phyloP scores from a whole-genome alignment of 106 monocot species.

The Acanthochlamys bracteata region DNA sequence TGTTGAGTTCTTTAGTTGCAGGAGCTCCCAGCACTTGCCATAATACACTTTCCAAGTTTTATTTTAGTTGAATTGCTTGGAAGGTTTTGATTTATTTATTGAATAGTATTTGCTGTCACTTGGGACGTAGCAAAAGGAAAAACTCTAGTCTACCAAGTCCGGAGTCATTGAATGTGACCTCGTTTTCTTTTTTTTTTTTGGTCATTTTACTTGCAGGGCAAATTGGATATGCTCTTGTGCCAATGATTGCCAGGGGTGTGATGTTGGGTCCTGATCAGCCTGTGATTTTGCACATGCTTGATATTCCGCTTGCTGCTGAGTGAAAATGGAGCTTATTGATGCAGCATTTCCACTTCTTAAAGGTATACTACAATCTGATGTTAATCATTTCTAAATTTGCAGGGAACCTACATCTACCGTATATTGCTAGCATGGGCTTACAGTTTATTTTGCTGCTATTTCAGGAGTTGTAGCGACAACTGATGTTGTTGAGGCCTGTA shows the following conservation, averaged over 20 bases:
- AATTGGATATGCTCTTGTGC: slow-evolving; percentile 93
- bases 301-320: slow-evolving; percentile 80
- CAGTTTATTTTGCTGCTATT: background rate
- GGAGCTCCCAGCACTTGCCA: too few relatives aligned
- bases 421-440: too few relatives aligned
- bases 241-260: slow-evolving; percentile 81
- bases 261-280: slow-evolving; percentile 86
- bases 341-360: slow-evolving; percentile 93
- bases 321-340: slow-evolving; percentile 91
- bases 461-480: slow-evolving; percentile 84
- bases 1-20: too few relatives aligned
- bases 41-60: too few relatives aligned
- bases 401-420: too few relatives aligned
- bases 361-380: slow-evolving; percentile 16
- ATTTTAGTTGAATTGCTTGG: too few relatives aligned
- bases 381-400: too few relatives aligned
- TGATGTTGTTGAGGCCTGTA: slow-evolving; percentile 75
- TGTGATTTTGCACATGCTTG: slow-evolving; percentile 86
- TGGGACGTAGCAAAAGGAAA: too few relatives aligned
- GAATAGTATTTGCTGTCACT: too few relatives aligned
- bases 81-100: too few relatives aligned
- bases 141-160: background rate
- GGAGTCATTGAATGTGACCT: background rate
- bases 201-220: slow-evolving; percentile 41
- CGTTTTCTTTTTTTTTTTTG: background rate